These are phyloP conservation scores for Taphrina confusa DNA, from an alignment of 1,139 yeast species.

Conservation along the genomic window DNA sequence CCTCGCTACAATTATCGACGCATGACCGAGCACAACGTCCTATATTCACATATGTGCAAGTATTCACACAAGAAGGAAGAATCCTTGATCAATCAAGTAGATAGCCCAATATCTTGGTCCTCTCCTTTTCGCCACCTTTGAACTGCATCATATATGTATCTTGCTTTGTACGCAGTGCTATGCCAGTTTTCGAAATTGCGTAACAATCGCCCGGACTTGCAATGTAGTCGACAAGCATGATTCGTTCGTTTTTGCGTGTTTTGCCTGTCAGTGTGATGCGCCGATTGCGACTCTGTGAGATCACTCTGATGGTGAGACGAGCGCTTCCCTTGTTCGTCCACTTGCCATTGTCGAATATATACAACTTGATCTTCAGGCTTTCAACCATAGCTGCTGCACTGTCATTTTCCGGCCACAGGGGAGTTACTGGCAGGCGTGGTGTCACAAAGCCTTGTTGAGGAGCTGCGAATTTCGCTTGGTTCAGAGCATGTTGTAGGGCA, in stretches of 20 bases:
- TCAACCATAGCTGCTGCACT: conserved; percentile 20
- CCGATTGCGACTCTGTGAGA: conserved; percentile 18
- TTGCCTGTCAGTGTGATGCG: conserved; percentile 31
- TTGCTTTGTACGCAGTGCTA: conserved; percentile 12
- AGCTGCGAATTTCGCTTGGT: conserved; percentile 27
- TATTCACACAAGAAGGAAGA: background rate
- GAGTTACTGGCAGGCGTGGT: conserved; percentile 26
- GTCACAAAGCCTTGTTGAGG: conserved; percentile 29
- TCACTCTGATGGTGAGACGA: conserved; percentile 13
- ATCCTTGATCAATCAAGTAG: background rate
- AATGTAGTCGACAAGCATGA: conserved; percentile 19
- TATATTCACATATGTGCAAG: background rate
- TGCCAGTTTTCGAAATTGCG: conserved; percentile 27
- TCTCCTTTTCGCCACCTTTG: conserved; percentile 32
- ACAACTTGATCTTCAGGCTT: conserved; percentile 25
- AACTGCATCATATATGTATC: conserved; percentile 32
- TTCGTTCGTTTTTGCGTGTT: conserved; percentile 24
- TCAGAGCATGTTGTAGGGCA: conserved; percentile 25
- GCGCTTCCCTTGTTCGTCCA: conserved; percentile 33
- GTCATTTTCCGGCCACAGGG: conserved; percentile 23
- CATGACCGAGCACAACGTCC: too few relatives aligned
- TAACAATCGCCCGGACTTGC: conserved; percentile 22
- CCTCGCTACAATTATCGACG: too few relatives aligned
- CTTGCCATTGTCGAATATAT: conserved; percentile 26
- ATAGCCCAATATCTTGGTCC: conserved; percentile 14